Evolutionary conservation across 1,284 basidiomycete species (phyloP).

Genomic region (Schizophyllum commune): DNA sequence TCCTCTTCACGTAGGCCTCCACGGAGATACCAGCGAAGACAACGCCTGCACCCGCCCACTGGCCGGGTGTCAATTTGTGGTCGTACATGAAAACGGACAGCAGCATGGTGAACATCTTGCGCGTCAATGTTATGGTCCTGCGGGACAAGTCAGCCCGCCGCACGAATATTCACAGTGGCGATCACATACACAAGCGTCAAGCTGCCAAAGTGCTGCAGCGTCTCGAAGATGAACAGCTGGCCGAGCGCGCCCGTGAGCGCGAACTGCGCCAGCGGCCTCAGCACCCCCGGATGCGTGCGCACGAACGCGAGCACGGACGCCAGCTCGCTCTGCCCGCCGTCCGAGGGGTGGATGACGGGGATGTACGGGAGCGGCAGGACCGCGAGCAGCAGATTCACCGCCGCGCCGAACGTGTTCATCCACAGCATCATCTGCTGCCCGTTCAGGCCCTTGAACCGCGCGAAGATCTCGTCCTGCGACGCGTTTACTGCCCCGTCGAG

Average conservation of each 20-base stretch:
- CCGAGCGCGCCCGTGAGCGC: slow-evolving; percentile 89
- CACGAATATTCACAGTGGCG: too few species aligned
- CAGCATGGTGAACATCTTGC: slow-evolving; percentile 98
- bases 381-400: slow-evolving; percentile 59
- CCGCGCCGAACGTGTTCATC: slow-evolving; percentile 83
- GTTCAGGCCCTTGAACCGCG: slow-evolving; percentile 55
- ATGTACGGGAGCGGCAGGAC: slow-evolving; percentile 68
- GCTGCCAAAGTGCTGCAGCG: slow-evolving; percentile 91
- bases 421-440: slow-evolving; percentile 99
- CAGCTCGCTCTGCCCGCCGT: slow-evolving; percentile 58
- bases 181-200: slow-evolving; percentile 80
- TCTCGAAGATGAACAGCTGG: slow-evolving; percentile 98
- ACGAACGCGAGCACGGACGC: slow-evolving; percentile 71
- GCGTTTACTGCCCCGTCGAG: slow-evolving; percentile 94
- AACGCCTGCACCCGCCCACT: slow-evolving; percentile 87
- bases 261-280: slow-evolving; percentile 77
- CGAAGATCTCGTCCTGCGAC: slow-evolving; percentile 98
- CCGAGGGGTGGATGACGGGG: slow-evolving; percentile 63
- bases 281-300: slow-evolving; percentile 69
- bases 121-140: slow-evolving; percentile 91
- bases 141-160: slow-evolving; percentile 3
- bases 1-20: slow-evolving; percentile 84
- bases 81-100: slow-evolving; percentile 91
- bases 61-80: slow-evolving; percentile 76
- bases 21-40: slow-evolving; percentile 94